Base-by-base conservation (phyloP, 1,284 basidiomycete genomes). In the Apiotrichum veenhuisii region DNA sequence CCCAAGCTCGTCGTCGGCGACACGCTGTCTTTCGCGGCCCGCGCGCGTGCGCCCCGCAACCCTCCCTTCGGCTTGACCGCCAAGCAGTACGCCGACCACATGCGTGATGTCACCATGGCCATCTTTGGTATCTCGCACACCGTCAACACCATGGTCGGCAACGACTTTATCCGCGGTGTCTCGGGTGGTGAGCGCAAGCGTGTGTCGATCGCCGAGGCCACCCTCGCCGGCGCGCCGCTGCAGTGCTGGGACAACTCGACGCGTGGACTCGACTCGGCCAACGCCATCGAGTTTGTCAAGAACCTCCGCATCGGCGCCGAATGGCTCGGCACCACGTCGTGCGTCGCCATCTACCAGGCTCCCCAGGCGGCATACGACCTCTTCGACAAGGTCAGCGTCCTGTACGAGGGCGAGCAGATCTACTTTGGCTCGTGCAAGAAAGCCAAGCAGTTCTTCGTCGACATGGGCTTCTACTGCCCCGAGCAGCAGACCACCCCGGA, bases 321-420 rank as follows among this genome's bases (percentile, higher is more conserved):
- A 55, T 70, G 78, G 45, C 68, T 77, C 55, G 74, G 76, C 51
- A 71, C 68, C 22, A 66, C 72, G 1, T 63, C 74, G 2, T 66
- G 65, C 14, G 73, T 79, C 27, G 75, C 78, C 66, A 76, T 81
- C 62, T 81, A 81, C 63, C 80, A 80, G 66, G 76, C 79, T 3
- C 78, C 80, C 30, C 79, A 81, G 59, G 71, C 77, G 17, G 79
- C 80, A 3, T 80, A 79, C 64, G 79, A 82, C 50, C 62, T 72
- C 48, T 88, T 89, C 59, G 85, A 88, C 78, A 87, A 88, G 70
- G 83, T 86, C 40, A 81, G 81, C 61, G 83, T 95, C 23, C 79
- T 95, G 52, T 85, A 91, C 75, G 80, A 89, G 72, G 91, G 91
- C 12, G 86, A 84, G 55, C 86, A 90, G 70, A 88, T 90, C 40